Base-by-base conservation (phyloP, 2,329 filamentous ascomycete species). In the Pestalotiopsis sp. region DNA sequence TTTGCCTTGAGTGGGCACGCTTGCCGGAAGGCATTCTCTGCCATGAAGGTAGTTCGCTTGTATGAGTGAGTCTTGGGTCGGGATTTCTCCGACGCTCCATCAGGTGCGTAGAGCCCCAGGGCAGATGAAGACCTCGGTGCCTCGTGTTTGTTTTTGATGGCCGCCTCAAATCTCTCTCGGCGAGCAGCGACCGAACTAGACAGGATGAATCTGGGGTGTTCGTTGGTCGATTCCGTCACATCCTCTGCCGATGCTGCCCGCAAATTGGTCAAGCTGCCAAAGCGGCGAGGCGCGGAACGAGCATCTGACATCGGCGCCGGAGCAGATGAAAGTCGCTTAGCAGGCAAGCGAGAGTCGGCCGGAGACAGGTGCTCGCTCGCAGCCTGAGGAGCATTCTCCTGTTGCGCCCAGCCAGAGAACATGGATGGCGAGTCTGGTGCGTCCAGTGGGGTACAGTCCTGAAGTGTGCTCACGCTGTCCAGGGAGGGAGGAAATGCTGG, bases 401-500 rank as follows among this genome's bases (percentile, higher is more conserved):
- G 13, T 41, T 61, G 27, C 38, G 66, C 38, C 70, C 70, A 59
- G 64, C 31, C 41, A 41, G 67, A 66, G 61, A 69, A 66, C 25
- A 62, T 64, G 3, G 69, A 59, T 38, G 63, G 41, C 23, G 69
- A 39, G 38, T 56, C 67, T 3, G 63, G 68, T 4, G 41, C 57
- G 13, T 25, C 38, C 27, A 25, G 6, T 20, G 39, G 13, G 31
- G 41, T 11, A 14, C 27, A 45, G 14, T 62, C 17, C 38, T 66
- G 49, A 14, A 66, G 39, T 27, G 17, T n/a, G 39, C 14, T 45
- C 14, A 59, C 23, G 31, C 20, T 27, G n/a, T 27, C 56, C 11
- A 63, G n/a, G 17, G 70, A 13, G 4, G 61, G 67, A 12, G 75
- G 71, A 4, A 75, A 74, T 7, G 61, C 66, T 11, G 75, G 71